phyloP scores from a whole-genome alignment of 73 alveolate species.

The Blepharisma stoltei region DNA sequence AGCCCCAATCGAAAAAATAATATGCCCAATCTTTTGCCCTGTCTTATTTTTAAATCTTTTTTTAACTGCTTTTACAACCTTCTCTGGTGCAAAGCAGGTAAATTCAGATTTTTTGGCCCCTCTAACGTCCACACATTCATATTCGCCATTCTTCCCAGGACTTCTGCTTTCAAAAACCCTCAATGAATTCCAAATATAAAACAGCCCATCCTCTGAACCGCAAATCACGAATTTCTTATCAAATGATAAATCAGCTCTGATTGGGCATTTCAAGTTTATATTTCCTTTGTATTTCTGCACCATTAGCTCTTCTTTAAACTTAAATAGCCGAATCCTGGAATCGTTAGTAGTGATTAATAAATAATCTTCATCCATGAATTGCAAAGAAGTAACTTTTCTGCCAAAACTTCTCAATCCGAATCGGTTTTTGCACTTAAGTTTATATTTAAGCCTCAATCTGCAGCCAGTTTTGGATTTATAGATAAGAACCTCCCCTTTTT shows the following conservation, averaged over 20 bases:
- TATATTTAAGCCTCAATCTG: slow-evolving; percentile 18
- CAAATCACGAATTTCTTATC: slow-evolving; percentile 63
- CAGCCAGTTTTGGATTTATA: slow-evolving; percentile 46
- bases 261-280: slow-evolving; percentile 58
- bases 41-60: too few species aligned
- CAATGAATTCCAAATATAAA: slow-evolving; percentile 72
- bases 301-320: slow-evolving; percentile 54
- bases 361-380: slow-evolving; percentile 55
- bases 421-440: slow-evolving; percentile 60
- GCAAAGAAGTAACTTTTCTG: slow-evolving; percentile 75
- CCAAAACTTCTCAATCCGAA: slow-evolving; percentile 79
- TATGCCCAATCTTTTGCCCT: too few species aligned
- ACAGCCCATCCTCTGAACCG: slow-evolving; percentile 85
- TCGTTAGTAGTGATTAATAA: slow-evolving; percentile 81
- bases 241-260: slow-evolving; percentile 58
- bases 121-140: too few species aligned
- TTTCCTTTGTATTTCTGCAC: slow-evolving; percentile 78
- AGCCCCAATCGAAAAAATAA: too few species aligned
- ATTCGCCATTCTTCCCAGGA: too few species aligned
- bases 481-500: slow-evolving; percentile 68
- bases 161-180: too few species aligned
- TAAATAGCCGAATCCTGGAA: slow-evolving; percentile 70
- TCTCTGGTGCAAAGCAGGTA: too few species aligned
- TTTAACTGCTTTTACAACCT: too few species aligned
- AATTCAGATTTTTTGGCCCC: too few species aligned